Evolutionary conservation across 306 rosid species (phyloP), one percentile per base, ranked within the genome.

Genomic region (Cicer cuneatum): DNA sequence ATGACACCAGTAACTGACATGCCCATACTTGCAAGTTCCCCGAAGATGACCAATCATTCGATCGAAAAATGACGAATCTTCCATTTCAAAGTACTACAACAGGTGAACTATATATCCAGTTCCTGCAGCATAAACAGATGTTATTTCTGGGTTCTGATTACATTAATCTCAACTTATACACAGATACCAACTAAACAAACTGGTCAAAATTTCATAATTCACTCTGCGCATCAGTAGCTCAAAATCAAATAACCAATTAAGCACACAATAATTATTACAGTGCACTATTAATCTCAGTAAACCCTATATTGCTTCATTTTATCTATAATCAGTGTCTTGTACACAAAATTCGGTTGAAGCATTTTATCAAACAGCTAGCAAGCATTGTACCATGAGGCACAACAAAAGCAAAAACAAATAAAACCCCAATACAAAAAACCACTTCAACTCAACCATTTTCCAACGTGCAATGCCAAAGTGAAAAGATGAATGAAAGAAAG

Each of bases 1-100:
- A 21, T 38, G 21, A 52, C 42, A 73, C 24, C 68, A 62, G 35
- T 51, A 68, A 21, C 56, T 78, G 8, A n/a, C 18, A 29, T n/a
- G 62, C 18, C 35, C 96, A 29, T 88, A 93, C 98, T 89, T 91
- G 96, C 91, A 89, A 6, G 97, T 78, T 66, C 88, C 21, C 11
- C 93, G 92, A 15, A 93, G 91, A 76, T 88, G 87, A 82, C 69
- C 58, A 43, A 93, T 83, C 90, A 91, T 84, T 49, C 53, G 68
- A 61, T 87, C 84, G 1, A 86, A 85, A 82, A 86, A 78, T 4
- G 92, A 72, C 13, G 85, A 73, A 66, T 91, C 97, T 59, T 78
- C 89, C 97, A 89, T 91, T 76, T 49, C 15, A 46, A 35, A 45
- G 60, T n/a, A 49, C 10, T 18, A n/a, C 63, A 56, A 61, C 51